Evolutionary conservation across 352 stramenopile genomes (phyloP).

Genomic region (Phytophthora capsici): DNA sequence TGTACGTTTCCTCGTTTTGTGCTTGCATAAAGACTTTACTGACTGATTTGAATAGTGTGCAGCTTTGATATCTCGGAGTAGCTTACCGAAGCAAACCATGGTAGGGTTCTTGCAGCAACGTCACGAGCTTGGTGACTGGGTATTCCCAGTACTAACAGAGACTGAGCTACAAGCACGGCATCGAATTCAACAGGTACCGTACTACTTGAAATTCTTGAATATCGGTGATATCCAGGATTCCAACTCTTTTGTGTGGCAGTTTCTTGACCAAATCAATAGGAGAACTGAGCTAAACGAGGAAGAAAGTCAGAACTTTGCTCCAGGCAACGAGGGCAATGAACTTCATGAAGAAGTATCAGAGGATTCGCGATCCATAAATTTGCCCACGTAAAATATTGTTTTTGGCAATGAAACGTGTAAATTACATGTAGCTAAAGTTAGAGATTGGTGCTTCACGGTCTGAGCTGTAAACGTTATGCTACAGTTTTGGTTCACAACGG

Average conservation of each 20-base stretch:
- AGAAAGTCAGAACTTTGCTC: constrained; percentile 1
- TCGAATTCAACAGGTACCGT: constrained; percentile 44
- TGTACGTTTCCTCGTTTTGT: constrained; percentile 31
- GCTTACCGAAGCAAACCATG: constrained; percentile 37
- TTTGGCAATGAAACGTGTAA: too few relatives aligned
- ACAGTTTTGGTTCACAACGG: constrained; percentile 22
- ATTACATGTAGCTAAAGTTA: neutral
- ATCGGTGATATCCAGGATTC: neutral
- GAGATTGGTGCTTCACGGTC: constrained; percentile 2
- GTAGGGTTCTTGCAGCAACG: constrained; percentile 45
- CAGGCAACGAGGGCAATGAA: neutral
- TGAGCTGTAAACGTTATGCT: constrained; percentile 23
- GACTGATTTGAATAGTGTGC: constrained; percentile 41
- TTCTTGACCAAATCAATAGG: constrained; percentile 22
- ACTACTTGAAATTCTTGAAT: neutral
- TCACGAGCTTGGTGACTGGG: constrained; percentile 65
- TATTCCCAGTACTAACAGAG: constrained; percentile 55
- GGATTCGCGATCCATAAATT: constrained; percentile 15
- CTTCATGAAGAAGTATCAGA: neutral
- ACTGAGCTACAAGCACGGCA: constrained; percentile 36
- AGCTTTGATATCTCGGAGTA: constrained; percentile 56
- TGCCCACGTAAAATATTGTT: constrained; percentile 19
- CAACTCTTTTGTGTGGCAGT: constrained; percentile 11
- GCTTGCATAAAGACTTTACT: neutral
- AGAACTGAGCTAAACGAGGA: neutral